phyloP scores from a whole-genome alignment of 1,284 basidiomycete species.

The Cutaneotrichosporon cyanovorans region DNA sequence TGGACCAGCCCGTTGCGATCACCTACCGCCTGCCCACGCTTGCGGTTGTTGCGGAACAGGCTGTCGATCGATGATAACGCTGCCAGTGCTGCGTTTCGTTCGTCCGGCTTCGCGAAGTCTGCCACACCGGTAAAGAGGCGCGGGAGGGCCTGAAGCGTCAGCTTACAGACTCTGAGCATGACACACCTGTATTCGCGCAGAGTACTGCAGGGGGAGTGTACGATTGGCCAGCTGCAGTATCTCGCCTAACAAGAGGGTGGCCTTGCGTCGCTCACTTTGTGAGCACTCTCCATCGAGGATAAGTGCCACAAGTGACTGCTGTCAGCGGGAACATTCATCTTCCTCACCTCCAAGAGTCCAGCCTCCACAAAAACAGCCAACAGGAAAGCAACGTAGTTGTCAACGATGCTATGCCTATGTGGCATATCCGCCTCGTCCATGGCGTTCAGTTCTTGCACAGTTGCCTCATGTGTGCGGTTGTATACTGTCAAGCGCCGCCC shows the following conservation, averaged over 20 bases:
- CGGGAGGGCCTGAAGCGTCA: conserved; percentile 63
- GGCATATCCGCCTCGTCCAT: conserved; percentile 45
- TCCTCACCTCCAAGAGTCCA: conserved; percentile 74
- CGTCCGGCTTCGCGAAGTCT: conserved; percentile 59
- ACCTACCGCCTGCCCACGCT: conserved; percentile 9
- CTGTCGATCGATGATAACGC: conserved; percentile 84
- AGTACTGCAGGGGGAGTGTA: conserved; percentile 73
- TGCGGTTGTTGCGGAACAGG: conserved; percentile 69
- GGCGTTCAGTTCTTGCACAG: conserved; percentile 29
- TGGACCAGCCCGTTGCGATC: conserved; percentile 3
- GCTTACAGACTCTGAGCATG: not conserved
- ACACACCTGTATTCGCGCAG: conserved; percentile 71
- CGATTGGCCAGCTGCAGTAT: conserved; percentile 80
- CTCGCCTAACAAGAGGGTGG: conserved; percentile 86
- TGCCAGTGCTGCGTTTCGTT: conserved; percentile 70
- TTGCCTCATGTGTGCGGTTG: conserved; percentile 33
- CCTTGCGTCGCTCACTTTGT: conserved; percentile 62
- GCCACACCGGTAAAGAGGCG: conserved; percentile 73
- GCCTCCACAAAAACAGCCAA: conserved; percentile 78
- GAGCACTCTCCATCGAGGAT: conserved; percentile 62
- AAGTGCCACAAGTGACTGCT: conserved; percentile 71
- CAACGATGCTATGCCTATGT: conserved; percentile 70
- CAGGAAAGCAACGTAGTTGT: conserved; percentile 89
- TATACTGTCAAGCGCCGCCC: conserved; percentile 66
- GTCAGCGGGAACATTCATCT: not conserved